Base-by-base conservation (phyloP, 768 basidiomycete genomes). In the Auriscalpium vulgare region DNA sequence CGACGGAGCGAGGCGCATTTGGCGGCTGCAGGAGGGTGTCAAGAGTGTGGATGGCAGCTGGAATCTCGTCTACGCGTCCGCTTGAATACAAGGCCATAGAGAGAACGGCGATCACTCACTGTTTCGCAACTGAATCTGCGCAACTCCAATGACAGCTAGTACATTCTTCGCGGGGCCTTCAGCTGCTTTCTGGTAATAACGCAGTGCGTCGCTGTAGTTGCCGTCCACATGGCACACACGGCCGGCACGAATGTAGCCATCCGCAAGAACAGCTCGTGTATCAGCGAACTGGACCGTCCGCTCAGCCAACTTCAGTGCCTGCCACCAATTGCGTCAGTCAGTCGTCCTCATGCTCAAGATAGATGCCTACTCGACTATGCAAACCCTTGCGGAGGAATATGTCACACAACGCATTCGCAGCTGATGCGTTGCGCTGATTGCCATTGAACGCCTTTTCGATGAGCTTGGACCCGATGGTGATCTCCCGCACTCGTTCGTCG, bases 211-310 rank as follows among this genome's bases (percentile, higher is more conserved):
- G 8, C 68, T 64, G n/a, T 77, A 63, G 1, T 75, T 75, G 1
- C 85, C 88, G 63, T 88, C 81, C 1, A 83, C 82, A 62, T 95
- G 92, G 13, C 84, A 78, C 3, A 89, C 84, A 16, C 92, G 82
- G 2, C 85, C 95, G 13, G 94, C 85, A 36, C 88, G 79, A 14
- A 95, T 71, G 65, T 93, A 89, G 3, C 93, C 88, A 63, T 97
- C 95, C 1, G 90, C 87, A 34, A 95, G 77, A 14, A 95, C 74
- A 0, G 89, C 78, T 36, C 91, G 75, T 0, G 89, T 92, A 63
- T 98, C 95, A 0, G 95, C 88, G 65, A 90, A 97, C 66, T 97
- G 94, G 43, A 98, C 85, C 0, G 94, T 88, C 51, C 94, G 82
- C 65, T 98, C 97, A 21, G 93, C 94, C 17, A 98, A 75, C 74